Percentiles rank a stretch among this genome's conserved stretches.
Evolutionary conservation across 495 filamentous ascomycete genomes (phyloP).

Genomic region (Penicillium arizonense): DNA sequence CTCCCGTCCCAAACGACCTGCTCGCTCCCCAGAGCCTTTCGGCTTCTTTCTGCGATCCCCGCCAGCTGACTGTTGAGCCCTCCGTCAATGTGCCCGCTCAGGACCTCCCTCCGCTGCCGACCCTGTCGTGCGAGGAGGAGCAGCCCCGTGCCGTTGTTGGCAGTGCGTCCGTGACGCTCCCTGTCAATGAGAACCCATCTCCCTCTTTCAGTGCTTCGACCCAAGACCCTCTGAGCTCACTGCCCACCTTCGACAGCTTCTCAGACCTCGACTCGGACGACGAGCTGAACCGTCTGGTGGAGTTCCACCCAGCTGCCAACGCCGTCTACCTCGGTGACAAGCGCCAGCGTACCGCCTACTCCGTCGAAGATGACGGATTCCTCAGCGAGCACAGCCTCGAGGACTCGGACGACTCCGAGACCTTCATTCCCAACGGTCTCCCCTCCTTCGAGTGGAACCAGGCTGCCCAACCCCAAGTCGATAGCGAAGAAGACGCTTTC

Average conservation of each 20-base stretch:
- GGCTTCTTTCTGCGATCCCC: constrained; percentile 79
- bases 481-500: constrained; percentile 23
- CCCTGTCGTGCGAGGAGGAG: constrained; percentile 68
- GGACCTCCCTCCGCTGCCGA: constrained; percentile 69
- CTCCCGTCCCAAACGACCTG: constrained; percentile 62
- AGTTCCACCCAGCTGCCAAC: constrained; percentile 59
- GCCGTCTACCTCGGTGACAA: constrained; percentile 69
- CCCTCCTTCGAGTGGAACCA: constrained; percentile 40
- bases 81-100: constrained; percentile 50
- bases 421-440: constrained; percentile 53
- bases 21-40: constrained; percentile 56
- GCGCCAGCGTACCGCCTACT: constrained; percentile 69
- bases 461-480: constrained; percentile 21
- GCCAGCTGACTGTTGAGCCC: constrained; percentile 79
- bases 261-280: constrained; percentile 93
- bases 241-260: constrained; percentile 78
- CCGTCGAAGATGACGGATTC: constrained; percentile 72
- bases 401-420: constrained; percentile 65
- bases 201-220: constrained; percentile 48
- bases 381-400: constrained; percentile 75
- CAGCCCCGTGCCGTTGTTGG: constrained; percentile 74
- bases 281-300: constrained; percentile 78
- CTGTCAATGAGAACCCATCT: constrained; percentile 48
- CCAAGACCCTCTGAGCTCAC: constrained; percentile 54
- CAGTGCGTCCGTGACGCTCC: constrained; percentile 59